Evolutionary conservation across 2,329 filamentous ascomycete genomes (phyloP), one percentile per base, ranked within the genome.

Genomic region (Paecilomyces niveus): DNA sequence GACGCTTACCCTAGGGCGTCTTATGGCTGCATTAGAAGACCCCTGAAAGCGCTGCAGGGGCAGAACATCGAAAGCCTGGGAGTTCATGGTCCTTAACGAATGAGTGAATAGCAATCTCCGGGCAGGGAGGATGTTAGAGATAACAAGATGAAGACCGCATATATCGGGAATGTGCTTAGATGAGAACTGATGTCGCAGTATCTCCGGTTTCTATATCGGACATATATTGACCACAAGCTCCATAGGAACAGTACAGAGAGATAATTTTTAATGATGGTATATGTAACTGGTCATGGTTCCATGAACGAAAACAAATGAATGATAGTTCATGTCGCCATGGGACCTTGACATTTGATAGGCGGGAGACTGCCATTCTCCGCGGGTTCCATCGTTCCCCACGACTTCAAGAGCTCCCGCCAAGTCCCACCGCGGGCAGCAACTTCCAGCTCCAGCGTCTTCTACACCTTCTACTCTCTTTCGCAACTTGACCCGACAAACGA

Each of bases 31-130:
- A 68, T 85, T 88, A 54, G 80, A 79, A 58, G 7, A 29, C 26
- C 87, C 87, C 49, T 78, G 77, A 70, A 93, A 93, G 54, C 86
- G 84, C 58, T 81, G 78, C 57, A 89, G 76, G n/a, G 89, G 89
- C 65, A 89, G 83, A 61, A 92, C 84, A 24, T 84, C 73, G 70
- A 91, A 92, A n/a, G 62, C 56, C 50, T 67, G 64, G 24, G 61
- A 65, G 60, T 69, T 70, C 74, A 76, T 76, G 10, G 31, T 51
- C 5, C 29, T 45, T 18, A 45, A 45, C 21, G n/a, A 49, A 21
- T 52, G 32, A 45, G 15, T 45, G n/a, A 49, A 21, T 52, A 22
- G 50, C 1, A 13, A 11, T 10, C 9, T 39, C 39, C 10, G 10
- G 11, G 18, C 21, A 54, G 53, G 31, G 11, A 50, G 10, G 29